phyloP scores from a whole-genome alignment of 805 yeast species.

The Metschnikowia reukaufii region DNA sequence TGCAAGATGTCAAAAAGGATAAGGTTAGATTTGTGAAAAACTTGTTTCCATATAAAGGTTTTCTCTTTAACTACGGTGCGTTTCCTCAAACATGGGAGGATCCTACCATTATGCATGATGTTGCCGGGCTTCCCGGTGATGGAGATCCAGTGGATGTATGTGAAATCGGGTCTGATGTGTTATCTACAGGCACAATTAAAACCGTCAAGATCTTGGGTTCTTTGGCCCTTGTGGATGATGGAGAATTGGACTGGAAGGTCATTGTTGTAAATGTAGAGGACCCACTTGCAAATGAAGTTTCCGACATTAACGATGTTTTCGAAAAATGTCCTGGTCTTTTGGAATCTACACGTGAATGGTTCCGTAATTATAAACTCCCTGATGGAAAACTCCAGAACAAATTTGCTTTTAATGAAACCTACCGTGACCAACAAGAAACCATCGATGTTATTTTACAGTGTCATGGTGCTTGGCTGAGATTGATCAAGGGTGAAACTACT shows the following conservation, averaged over 20 bases:
- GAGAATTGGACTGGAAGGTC: constrained; percentile 90
- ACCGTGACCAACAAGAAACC: constrained; percentile 84
- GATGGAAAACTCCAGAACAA: constrained; percentile 97
- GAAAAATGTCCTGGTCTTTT: constrained; percentile 87
- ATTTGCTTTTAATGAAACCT: constrained; percentile 95
- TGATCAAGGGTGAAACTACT: constrained; percentile 59
- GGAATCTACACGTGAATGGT: constrained; percentile 96
- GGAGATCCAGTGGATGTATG: constrained; percentile 95
- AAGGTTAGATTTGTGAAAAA: constrained; percentile 93
- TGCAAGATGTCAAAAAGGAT: constrained; percentile 97
- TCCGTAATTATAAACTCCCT: constrained; percentile 95
- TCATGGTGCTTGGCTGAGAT: constrained; percentile 76
- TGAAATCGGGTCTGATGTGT: constrained; percentile 77
- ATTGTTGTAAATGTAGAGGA: constrained; percentile 82
- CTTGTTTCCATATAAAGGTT: constrained; percentile 98
- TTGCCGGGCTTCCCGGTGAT: constrained; percentile 66
- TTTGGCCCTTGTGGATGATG: constrained; percentile 91
- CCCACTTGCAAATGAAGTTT: constrained; percentile 82
- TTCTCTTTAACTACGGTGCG: constrained; percentile 98
- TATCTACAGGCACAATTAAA: constrained; percentile 69
- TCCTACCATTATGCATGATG: constrained; percentile 52
- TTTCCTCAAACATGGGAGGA: constrained; percentile 95
- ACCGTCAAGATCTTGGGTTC: constrained; percentile 93
- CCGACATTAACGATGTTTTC: constrained; percentile 90
- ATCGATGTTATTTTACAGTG: constrained; percentile 81